phyloP scores from a whole-genome alignment of 805 yeast genomes.

The Torulaspora maleeae region DNA sequence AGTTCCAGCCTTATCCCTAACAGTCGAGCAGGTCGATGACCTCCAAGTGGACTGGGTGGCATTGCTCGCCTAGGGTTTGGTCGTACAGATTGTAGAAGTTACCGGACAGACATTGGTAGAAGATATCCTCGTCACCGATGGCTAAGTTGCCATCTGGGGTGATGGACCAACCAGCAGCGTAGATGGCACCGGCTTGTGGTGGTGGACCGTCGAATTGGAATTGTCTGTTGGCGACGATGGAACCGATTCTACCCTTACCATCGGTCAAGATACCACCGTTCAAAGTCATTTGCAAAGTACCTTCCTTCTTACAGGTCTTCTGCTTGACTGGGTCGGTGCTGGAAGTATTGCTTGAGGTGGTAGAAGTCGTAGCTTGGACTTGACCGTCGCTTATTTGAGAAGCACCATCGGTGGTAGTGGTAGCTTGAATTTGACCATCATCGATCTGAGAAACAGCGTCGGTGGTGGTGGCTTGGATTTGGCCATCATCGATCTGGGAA shows the following conservation, averaged over 20 bases:
- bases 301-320: conserved; percentile 43
- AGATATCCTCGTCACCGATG: conserved; percentile 54
- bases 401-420: conserved; percentile 35
- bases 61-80: conserved; percentile 54
- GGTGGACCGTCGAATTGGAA: conserved; percentile 85
- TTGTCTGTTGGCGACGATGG: conserved; percentile 79
- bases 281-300: conserved; percentile 55
- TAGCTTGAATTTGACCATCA: conserved; percentile 44
- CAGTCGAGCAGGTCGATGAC: conserved; percentile 57
- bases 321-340: conserved; percentile 39
- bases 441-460: conserved; percentile 37
- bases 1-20: conserved; percentile 45
- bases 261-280: conserved; percentile 51
- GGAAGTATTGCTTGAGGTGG: conserved; percentile 23
- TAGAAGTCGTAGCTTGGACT: conserved; percentile 36
- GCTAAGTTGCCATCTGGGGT: conserved; percentile 57
- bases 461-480: conserved; percentile 34
- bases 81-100: conserved; percentile 76
- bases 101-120: conserved; percentile 75
- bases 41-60: conserved; percentile 57
- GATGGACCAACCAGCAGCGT: conserved; percentile 63
- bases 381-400: conserved; percentile 44
- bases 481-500: conserved; percentile 43
- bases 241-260: conserved; percentile 62
- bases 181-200: conserved; percentile 75